Percentiles rank a stretch among this genome's conserved stretches.
These are phyloP conservation scores for Penicillium sp. DNA, from an alignment of 2,329 filamentous ascomycete genomes.

Conservation along the genomic window DNA sequence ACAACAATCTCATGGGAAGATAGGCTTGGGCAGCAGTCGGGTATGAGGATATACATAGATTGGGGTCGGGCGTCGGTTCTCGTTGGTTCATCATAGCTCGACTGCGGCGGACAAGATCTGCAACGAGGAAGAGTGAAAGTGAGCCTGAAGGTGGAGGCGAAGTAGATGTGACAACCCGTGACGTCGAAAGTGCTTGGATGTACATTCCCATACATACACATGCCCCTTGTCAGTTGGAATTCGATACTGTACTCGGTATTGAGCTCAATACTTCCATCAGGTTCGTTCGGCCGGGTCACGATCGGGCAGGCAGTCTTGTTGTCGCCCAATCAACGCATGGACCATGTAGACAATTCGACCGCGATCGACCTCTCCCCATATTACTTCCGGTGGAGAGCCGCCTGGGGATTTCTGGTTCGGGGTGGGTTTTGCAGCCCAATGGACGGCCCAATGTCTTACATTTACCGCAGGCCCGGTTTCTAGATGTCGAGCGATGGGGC, in stretches of 20 bases:
- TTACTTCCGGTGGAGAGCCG: slow-evolving; percentile 11
- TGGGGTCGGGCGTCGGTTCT: slow-evolving; percentile 14
- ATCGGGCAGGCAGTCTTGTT: slow-evolving; percentile 20
- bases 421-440: slow-evolving; percentile 26
- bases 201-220: neutral
- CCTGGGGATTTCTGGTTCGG: slow-evolving; percentile 10
- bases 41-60: slow-evolving; percentile 21
- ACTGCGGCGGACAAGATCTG: slow-evolving; percentile 21
- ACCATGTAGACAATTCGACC: slow-evolving; percentile 18
- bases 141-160: slow-evolving; percentile 23
- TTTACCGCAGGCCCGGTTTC: slow-evolving; percentile 4
- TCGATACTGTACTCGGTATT: neutral
- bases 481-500: slow-evolving; percentile 5
- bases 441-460: slow-evolving; percentile 26
- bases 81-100: slow-evolving; percentile 17
- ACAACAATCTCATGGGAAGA: slow-evolving; percentile 11
- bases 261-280: neutral
- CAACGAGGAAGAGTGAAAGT: slow-evolving; percentile 10
- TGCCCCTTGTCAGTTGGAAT: neutral
- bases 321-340: slow-evolving; percentile 30
- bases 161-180: slow-evolving; percentile 18
- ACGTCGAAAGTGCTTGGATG: slow-evolving; percentile 5
- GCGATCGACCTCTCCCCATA: slow-evolving; percentile 11
- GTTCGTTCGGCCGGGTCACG: slow-evolving; percentile 7
- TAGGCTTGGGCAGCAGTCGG: slow-evolving; percentile 29